Conservation (phyloP, 805 yeast species). For the Ogataea paraovalis region DNA sequence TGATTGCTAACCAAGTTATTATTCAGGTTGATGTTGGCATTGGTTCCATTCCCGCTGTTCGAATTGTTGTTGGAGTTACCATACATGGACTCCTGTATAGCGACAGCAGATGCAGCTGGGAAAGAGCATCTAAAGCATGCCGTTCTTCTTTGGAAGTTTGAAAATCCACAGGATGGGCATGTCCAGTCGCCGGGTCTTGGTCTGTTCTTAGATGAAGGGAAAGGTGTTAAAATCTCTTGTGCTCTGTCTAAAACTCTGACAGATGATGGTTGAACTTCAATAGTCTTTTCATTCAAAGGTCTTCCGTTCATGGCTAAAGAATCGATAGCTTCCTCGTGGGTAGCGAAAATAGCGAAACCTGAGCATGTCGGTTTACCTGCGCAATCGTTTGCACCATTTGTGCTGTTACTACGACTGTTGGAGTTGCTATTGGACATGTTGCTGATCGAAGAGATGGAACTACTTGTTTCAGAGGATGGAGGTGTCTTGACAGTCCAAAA, state of each 20-base stretch:
- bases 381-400: slow-evolving; percentile 16
- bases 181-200: slow-evolving; percentile 98
- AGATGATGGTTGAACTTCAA: slow-evolving; percentile 87
- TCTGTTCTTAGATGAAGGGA: slow-evolving; percentile 78
- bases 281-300: slow-evolving; percentile 59
- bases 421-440: slow-evolving; percentile 6
- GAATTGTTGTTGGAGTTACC: slow-evolving; percentile 12
- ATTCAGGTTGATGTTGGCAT: slow-evolving; percentile 17
- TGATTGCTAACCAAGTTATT: slow-evolving; percentile 15
- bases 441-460: slow-evolving; percentile 2
- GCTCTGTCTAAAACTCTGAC: slow-evolving; percentile 75
- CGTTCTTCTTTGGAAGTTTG: slow-evolving; percentile 89
- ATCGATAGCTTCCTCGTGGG: slow-evolving; percentile 84
- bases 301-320: slow-evolving; percentile 78
- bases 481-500: slow-evolving; percentile 82
- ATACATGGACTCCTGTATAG: slow-evolving; percentile 61
- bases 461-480: slow-evolving; percentile 18
- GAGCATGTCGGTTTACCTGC: slow-evolving; percentile 49
- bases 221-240: slow-evolving; percentile 74
- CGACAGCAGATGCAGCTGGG: slow-evolving; percentile 72
- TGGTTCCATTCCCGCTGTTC: slow-evolving; percentile 7
- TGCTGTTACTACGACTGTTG: slow-evolving; percentile 14
- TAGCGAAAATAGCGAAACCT: slow-evolving; percentile 81
- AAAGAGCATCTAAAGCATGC: slow-evolving; percentile 92
- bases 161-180: slow-evolving; percentile 94